Evolutionary conservation across 768 basidiomycete genomes (phyloP).

Genomic region (Epithele typhae): DNA sequence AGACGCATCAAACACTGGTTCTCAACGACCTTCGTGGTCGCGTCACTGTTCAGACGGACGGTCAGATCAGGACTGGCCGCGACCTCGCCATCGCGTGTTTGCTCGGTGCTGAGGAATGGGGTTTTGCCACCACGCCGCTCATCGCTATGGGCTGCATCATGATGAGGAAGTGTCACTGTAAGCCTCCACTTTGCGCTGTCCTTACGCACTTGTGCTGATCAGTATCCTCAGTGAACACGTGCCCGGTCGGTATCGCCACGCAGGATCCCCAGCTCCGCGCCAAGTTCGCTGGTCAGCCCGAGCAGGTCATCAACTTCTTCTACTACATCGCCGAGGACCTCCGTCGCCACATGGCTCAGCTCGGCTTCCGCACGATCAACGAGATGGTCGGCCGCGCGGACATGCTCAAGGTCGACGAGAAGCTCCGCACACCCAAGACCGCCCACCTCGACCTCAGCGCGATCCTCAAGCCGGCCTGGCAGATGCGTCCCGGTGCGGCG

Average conservation of each 20-base stretch:
- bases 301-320: slow-evolving; percentile 99
- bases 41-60: slow-evolving; percentile 96
- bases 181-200: slow-evolving; percentile 28
- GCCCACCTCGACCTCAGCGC: slow-evolving; percentile 88
- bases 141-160: slow-evolving; percentile 99
- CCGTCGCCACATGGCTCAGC: slow-evolving; percentile 92
- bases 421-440: slow-evolving; percentile 88
- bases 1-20: slow-evolving; percentile 97
- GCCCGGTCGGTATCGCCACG: slow-evolving; percentile 97
- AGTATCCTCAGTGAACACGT: slow-evolving; percentile 71
- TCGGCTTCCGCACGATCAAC: slow-evolving; percentile 98
- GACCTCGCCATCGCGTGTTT: slow-evolving; percentile 96
- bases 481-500: slow-evolving; percentile 95
- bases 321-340: slow-evolving; percentile 97
- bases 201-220: too few relatives aligned
- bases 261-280: slow-evolving; percentile 96
- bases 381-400: slow-evolving; percentile 99
- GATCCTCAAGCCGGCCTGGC: slow-evolving; percentile 96
- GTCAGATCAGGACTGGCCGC: slow-evolving; percentile 93
- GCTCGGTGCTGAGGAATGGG: slow-evolving; percentile 97
- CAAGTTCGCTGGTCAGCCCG: slow-evolving; percentile 97
- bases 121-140: slow-evolving; percentile 92
- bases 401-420: slow-evolving; percentile 90
- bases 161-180: slow-evolving; percentile 93
- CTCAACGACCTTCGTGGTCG: slow-evolving; percentile 95